Percentiles rank a stretch among this genome's conserved stretches.
phyloP scores from a whole-genome alignment of 208 protist species.

The Lotmaria passim region DNA sequence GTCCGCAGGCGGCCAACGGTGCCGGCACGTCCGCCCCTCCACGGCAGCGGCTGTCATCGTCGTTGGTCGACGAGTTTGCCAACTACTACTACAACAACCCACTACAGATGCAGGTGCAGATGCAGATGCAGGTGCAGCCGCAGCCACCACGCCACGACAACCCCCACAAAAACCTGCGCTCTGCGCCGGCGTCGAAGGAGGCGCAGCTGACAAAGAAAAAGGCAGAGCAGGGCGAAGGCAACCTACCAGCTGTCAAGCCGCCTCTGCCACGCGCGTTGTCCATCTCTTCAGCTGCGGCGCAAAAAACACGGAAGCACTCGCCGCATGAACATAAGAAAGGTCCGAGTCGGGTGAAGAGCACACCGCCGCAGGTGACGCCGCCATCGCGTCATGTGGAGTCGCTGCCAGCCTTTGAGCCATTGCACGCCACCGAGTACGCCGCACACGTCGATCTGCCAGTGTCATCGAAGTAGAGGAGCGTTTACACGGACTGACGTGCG shows the following conservation, averaged over 20 bases:
- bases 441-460: background rate
- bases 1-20: background rate
- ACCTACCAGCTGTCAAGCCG: background rate
- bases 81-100: slow-evolving; percentile 7
- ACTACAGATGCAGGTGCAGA: too few species aligned
- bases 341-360: background rate
- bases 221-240: background rate
- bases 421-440: slow-evolving; percentile 4
- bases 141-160: background rate
- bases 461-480: background rate
- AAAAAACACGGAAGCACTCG: background rate
- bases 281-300: background rate
- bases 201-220: background rate
- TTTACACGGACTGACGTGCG: background rate
- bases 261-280: background rate
- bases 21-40: background rate
- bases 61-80: background rate
- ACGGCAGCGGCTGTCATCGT: slow-evolving; percentile 1
- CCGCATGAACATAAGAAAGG: background rate
- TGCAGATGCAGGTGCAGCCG: too few species aligned
- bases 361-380: background rate
- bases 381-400: background rate
- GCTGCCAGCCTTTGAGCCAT: background rate
- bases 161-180: background rate
- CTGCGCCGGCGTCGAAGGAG: background rate